phyloP scores from a whole-genome alignment of 257 asterid genomes.

The Jaltomata sinuosa region DNA sequence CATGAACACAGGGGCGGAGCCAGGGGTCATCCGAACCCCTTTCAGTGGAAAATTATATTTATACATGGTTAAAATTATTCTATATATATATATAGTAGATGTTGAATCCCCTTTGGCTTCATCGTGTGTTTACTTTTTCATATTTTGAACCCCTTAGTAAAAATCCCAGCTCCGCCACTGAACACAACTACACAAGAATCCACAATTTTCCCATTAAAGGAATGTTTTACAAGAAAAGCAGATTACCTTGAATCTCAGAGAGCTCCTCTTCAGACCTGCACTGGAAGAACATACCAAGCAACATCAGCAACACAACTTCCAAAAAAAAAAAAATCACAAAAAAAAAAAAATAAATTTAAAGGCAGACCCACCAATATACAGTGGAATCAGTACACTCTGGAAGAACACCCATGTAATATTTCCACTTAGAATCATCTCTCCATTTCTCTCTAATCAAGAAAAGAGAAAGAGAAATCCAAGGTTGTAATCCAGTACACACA shows the following conservation, averaged over 20 bases:
- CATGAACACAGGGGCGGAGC: too few relatives aligned
- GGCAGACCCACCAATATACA: slow-evolving; percentile 78
- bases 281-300: slow-evolving; percentile 51
- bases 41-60: too few relatives aligned
- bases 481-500: slow-evolving; percentile 71
- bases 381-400: slow-evolving; percentile 73
- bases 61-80: too few relatives aligned
- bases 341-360: not conserved
- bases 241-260: slow-evolving; percentile 82
- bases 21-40: too few relatives aligned
- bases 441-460: slow-evolving; percentile 63
- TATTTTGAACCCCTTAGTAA: too few relatives aligned
- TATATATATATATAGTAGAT: too few relatives aligned
- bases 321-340: not conserved
- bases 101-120: too few relatives aligned
- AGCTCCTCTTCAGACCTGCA: slow-evolving; percentile 99
- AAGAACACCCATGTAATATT: slow-evolving; percentile 54
- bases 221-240: not conserved
- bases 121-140: too few relatives aligned
- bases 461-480: slow-evolving; percentile 79
- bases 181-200: not conserved
- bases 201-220: not conserved
- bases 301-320: slow-evolving; percentile 14
- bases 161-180: too few relatives aligned
- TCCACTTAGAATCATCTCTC: slow-evolving; percentile 76